A percentile compares a stretch with the other conserved stretches of the same genome.
These are phyloP conservation scores for Umbellularia californica DNA, from an alignment of 164 flowering plant genomes.

Conservation along the genomic window DNA sequence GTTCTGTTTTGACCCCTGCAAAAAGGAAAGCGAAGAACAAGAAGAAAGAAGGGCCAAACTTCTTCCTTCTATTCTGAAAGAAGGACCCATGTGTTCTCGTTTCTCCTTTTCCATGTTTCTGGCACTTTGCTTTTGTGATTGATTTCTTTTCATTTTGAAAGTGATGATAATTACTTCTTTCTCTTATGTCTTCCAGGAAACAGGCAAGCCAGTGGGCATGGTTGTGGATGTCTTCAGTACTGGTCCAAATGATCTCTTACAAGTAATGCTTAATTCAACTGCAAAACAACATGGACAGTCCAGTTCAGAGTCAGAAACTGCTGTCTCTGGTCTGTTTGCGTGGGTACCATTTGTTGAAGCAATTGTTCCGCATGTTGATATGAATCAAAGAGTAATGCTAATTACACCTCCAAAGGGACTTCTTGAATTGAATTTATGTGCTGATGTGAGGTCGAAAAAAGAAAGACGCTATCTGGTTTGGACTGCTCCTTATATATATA, in stretches of 20 bases:
- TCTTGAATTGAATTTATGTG: constrained; percentile 69
- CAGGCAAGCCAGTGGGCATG: constrained; percentile 67
- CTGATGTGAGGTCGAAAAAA: constrained; percentile 78
- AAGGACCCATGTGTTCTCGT: background rate
- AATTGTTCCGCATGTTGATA: constrained; percentile 86
- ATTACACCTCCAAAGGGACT: constrained; percentile 95
- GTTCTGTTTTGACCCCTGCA: too few relatives aligned
- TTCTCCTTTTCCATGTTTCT: background rate
- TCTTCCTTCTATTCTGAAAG: background rate
- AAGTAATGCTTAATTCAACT: constrained; percentile 51
- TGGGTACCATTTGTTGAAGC: constrained; percentile 96
- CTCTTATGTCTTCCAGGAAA: constrained; percentile 49
- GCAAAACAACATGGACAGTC: constrained; percentile 19
- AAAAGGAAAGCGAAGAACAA: too few relatives aligned
- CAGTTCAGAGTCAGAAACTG: constrained; percentile 28
- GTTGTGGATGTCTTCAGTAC: constrained; percentile 62
- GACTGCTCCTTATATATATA: constrained; percentile 19
- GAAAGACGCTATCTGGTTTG: constrained; percentile 88
- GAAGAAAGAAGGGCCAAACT: background rate
- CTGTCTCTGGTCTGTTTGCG: constrained; percentile 45
- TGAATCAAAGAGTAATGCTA: constrained; percentile 59
- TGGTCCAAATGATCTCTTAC: constrained; percentile 77
- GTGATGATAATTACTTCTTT: constrained; percentile 1
- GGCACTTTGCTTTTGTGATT: background rate
- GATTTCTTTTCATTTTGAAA: background rate